Percentiles rank a stretch among this genome's conserved stretches.
These are phyloP conservation scores for Glycine latifolia DNA, from an alignment of 306 rosid species.

Conservation along the genomic window DNA sequence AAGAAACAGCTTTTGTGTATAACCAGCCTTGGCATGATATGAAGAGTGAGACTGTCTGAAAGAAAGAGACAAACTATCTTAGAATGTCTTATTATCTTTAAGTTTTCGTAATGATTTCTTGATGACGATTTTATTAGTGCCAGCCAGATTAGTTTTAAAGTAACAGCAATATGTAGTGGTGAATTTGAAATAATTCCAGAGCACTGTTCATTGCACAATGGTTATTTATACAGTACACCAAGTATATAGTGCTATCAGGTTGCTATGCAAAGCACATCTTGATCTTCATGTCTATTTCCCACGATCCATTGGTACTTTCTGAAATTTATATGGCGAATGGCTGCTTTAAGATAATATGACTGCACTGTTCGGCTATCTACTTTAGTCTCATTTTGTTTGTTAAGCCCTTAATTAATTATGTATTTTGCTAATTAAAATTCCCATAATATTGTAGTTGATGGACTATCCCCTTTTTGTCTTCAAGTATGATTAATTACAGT, in stretches of 20 bases:
- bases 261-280: constrained; percentile 3
- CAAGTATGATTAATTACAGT: background rate
- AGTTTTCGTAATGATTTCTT: constrained; percentile 8
- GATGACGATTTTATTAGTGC: background rate
- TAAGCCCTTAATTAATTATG: background rate
- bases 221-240: background rate
- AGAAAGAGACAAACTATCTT: background rate
- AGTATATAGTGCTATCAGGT: background rate
- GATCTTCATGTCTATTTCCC: background rate
- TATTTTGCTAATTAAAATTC: background rate
- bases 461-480: constrained; percentile 26
- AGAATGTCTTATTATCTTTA: background rate
- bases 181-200: constrained; percentile 3
- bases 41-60: background rate
- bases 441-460: constrained; percentile 15
- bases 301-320: background rate
- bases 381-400: background rate
- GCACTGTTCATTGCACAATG: background rate
- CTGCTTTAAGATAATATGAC: no score
- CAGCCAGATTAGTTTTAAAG: constrained; percentile 4
- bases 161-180: background rate
- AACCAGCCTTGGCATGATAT: background rate
- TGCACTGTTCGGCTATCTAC: background rate
- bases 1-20: background rate
- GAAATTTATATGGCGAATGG: background rate